Evolutionary conservation across 352 stramenopile species (phyloP).

Genomic region (Ochromonadaceae sp.): DNA sequence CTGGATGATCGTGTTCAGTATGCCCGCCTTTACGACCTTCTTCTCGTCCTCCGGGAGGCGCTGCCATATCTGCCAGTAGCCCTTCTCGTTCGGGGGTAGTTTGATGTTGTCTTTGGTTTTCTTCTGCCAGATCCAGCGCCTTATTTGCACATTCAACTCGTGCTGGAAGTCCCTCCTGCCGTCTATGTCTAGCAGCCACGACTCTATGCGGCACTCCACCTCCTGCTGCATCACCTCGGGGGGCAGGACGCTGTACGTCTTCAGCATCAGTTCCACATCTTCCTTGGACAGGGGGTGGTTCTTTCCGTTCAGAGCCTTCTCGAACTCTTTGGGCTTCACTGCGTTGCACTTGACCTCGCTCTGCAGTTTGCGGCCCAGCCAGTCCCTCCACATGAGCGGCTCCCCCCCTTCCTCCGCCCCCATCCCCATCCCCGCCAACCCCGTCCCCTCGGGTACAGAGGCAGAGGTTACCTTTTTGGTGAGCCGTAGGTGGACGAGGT

Average conservation of each 20-base stretch:
- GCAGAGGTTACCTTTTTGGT: no score
- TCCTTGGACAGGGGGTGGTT: not conserved
- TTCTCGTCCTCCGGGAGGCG: not conserved
- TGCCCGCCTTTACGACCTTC: not conserved
- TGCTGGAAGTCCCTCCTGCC: slow-evolving; percentile 11
- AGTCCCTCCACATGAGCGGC: not conserved
- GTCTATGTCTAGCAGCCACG: not conserved
- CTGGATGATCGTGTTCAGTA: not conserved
- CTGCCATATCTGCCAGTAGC: not conserved
- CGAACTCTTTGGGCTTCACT: not conserved
- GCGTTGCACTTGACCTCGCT: not conserved
- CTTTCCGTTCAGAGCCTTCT: not conserved
- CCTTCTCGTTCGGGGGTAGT: not conserved
- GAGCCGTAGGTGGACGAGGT: not conserved
- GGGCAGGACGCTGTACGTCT: not conserved
- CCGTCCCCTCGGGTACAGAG: no score
- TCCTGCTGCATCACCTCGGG: not conserved
- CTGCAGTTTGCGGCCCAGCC: not conserved
- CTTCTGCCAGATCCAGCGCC: not conserved
- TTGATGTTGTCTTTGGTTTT: not conserved
- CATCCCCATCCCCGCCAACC: not conserved
- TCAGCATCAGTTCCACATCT: not conserved
- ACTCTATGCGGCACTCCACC: not conserved
- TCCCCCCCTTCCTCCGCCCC: not conserved
- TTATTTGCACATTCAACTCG: not conserved